phyloP scores from a whole-genome alignment of 2,329 filamentous ascomycete genomes.

The Chlorencoelia australis region DNA sequence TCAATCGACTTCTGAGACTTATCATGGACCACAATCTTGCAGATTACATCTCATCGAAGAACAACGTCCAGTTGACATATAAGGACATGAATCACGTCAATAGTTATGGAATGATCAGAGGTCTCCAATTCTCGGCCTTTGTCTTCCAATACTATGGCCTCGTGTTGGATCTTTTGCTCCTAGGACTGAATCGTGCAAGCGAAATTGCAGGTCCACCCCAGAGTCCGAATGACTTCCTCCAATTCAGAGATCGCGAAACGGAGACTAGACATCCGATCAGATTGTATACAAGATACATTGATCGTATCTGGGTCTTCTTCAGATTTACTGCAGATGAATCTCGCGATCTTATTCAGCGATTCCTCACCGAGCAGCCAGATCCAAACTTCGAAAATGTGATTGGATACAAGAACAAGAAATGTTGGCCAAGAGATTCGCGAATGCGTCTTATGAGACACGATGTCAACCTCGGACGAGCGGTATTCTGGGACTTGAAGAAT shows the following conservation, averaged over 20 bases:
- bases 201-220: slow-evolving; percentile 93
- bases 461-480: slow-evolving; percentile 91
- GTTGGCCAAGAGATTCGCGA: slow-evolving; percentile 93
- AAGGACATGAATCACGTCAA: slow-evolving; percentile 99
- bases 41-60: slow-evolving; percentile 98
- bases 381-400: slow-evolving; percentile 99
- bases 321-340: slow-evolving; percentile 91
- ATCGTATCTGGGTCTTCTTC: slow-evolving; percentile 97
- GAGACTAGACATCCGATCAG: slow-evolving; percentile 92
- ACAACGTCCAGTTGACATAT: slow-evolving; percentile 97
- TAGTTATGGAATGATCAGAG: slow-evolving; percentile 96
- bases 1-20: slow-evolving; percentile 83
- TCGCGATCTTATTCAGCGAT: slow-evolving; percentile 89
- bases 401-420: slow-evolving; percentile 98
- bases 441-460: slow-evolving; percentile 99
- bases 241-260: slow-evolving; percentile 87
- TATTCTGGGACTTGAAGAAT: slow-evolving; percentile 99
- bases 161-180: slow-evolving; percentile 82
- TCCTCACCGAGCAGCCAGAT: slow-evolving; percentile 95
- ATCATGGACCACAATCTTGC: slow-evolving; percentile 99
- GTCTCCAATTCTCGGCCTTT: slow-evolving; percentile 94
- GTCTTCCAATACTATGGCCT: slow-evolving; percentile 99
- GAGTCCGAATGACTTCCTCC: slow-evolving; percentile 92
- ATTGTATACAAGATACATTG: slow-evolving; percentile 95
- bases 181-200: slow-evolving; percentile 91